These are phyloP conservation scores for Suillus alpinus DNA, from an alignment of 768 basidiomycete genomes.

Conservation along the genomic window DNA sequence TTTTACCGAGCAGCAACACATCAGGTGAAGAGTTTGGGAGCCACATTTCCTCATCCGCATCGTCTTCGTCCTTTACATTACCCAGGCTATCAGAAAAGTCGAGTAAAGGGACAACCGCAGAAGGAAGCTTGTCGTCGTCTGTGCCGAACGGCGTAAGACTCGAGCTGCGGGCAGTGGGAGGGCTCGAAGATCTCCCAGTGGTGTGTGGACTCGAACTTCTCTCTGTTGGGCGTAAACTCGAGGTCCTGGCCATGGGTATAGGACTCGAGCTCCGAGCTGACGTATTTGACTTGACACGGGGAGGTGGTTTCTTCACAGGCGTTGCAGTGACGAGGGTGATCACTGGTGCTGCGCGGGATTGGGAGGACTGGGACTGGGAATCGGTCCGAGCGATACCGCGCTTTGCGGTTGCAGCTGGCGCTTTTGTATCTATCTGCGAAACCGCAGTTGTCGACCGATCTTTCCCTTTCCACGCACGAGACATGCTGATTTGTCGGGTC, in stretches of 20 bases:
- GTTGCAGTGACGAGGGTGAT: conserved; percentile 53
- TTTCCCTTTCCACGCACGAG: conserved; percentile 59
- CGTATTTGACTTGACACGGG: conserved; percentile 14
- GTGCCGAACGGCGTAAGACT: conserved; percentile 7
- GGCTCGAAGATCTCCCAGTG: neutral
- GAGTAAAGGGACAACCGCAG: neutral
- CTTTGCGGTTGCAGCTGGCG: conserved; percentile 8
- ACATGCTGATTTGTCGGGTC: conserved; percentile 78
- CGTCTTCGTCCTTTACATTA: conserved; percentile 12
- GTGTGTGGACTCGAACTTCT: neutral
- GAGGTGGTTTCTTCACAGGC: conserved; percentile 37
- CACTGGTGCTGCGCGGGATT: conserved; percentile 11
- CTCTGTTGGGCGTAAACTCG: neutral
- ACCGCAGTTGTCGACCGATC: conserved; percentile 11
- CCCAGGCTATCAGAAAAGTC: conserved; percentile 7
- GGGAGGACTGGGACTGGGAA: neutral
- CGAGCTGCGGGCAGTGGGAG: neutral
- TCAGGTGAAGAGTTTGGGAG: conserved; percentile 42
- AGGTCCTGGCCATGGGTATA: neutral
- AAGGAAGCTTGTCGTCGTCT: neutral
- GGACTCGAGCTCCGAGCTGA: conserved; percentile 3
- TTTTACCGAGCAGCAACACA: conserved; percentile 29
- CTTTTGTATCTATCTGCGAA: conserved; percentile 17
- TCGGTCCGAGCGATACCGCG: neutral
- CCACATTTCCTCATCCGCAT: conserved; percentile 40